phyloP scores from a whole-genome alignment of 768 basidiomycete species.

The Nidula microcarpa region DNA sequence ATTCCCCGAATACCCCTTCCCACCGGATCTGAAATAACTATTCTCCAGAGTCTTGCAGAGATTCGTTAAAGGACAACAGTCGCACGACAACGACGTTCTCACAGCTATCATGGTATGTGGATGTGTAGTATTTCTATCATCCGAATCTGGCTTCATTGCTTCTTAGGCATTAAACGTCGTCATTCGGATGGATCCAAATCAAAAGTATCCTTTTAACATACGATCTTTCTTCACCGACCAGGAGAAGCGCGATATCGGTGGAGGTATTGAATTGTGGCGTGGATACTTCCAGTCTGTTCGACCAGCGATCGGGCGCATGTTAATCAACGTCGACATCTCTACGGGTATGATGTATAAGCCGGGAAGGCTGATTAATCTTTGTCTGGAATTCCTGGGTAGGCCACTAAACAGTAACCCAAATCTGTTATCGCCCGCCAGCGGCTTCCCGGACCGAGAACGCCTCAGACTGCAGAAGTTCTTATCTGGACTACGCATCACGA shows the following conservation, averaged over 20 bases:
- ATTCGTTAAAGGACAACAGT: constrained; percentile 55
- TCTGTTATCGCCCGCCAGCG: constrained; percentile 25
- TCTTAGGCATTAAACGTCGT: constrained; percentile 69
- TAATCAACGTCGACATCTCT: constrained; percentile 77
- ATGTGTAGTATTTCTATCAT: neutral
- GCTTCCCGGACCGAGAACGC: constrained; percentile 49
- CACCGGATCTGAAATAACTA: too few relatives aligned
- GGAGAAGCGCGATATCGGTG: constrained; percentile 50
- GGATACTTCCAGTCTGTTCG: constrained; percentile 81
- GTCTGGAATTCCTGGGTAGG: constrained; percentile 46
- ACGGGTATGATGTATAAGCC: constrained; percentile 74
- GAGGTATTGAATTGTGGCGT: constrained; percentile 69
- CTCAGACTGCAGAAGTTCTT: constrained; percentile 36
- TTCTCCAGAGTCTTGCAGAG: constrained; percentile 45
- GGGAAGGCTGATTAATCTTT: constrained; percentile 56
- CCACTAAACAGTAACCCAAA: constrained; percentile 19
- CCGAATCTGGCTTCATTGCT: neutral
- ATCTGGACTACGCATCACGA: constrained; percentile 25
- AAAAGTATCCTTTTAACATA: constrained; percentile 67
- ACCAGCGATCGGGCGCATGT: constrained; percentile 57
- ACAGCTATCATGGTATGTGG: constrained; percentile 56
- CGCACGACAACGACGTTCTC: constrained; percentile 56
- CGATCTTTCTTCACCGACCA: constrained; percentile 69
- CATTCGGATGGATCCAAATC: constrained; percentile 69
- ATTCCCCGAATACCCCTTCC: neutral